Conservation (phyloP, 371 early-diverging fungal species). For the Mucor saturninus region DNA sequence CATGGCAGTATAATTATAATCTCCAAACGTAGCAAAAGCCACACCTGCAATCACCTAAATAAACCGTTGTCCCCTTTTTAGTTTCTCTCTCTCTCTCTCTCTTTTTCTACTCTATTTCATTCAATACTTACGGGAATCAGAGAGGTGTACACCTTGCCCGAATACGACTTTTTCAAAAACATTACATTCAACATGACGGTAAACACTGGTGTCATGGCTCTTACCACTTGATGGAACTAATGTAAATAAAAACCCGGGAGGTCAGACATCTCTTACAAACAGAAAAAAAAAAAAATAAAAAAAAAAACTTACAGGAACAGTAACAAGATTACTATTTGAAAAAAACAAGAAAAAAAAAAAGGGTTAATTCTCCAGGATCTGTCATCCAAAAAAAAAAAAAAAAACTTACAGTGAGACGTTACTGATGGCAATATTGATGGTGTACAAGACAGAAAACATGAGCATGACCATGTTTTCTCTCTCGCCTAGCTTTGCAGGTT, state of each 20-base stretch:
- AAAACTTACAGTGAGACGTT: slow-evolving; percentile 82
- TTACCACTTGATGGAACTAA: slow-evolving; percentile 87
- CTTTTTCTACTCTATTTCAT: not conserved
- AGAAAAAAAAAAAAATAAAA: not conserved
- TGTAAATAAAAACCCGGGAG: no score
- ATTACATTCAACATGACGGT: slow-evolving; percentile 71
- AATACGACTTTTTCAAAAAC: slow-evolving; percentile 64
- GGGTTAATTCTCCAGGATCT: not conserved
- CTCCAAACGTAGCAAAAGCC: slow-evolving; percentile 83
- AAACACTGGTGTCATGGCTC: slow-evolving; percentile 86
- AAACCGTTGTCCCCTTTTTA: not conserved
- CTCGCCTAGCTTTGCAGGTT: slow-evolving; percentile 61
- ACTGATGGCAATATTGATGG: slow-evolving; percentile 87
- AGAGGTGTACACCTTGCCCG: slow-evolving; percentile 64
- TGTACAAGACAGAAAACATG: slow-evolving; percentile 85
- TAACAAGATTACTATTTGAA: slow-evolving; percentile 42
- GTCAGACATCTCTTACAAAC: no score
- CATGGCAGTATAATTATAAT: slow-evolving; percentile 75
- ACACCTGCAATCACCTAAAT: slow-evolving; percentile 78
- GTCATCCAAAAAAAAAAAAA: not conserved
- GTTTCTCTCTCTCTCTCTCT: not conserved
- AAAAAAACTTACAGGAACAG: slow-evolving; percentile 45
- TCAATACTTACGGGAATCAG: slow-evolving; percentile 58
- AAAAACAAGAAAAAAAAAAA: not conserved
- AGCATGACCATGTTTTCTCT: slow-evolving; percentile 76